Conservation (phyloP, 2,329 filamentous ascomycete species). For the Escovopsis sp. region DNA sequence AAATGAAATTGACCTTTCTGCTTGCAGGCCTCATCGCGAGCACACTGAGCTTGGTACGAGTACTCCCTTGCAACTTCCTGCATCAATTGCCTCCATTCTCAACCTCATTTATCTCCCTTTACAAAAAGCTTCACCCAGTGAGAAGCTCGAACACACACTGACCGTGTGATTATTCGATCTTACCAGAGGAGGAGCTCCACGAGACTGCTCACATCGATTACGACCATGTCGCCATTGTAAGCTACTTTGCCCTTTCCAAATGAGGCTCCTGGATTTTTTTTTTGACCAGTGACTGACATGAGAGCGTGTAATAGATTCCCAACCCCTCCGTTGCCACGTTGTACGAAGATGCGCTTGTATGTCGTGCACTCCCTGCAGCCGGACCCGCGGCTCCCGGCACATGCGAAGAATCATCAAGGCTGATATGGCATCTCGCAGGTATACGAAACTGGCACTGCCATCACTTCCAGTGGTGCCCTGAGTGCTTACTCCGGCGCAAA, state of each 20-base stretch:
- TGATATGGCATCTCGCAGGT: slow-evolving; percentile 15
- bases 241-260: slow-evolving; percentile 15
- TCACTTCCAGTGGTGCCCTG: slow-evolving; percentile 87
- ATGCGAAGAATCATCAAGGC: background rate
- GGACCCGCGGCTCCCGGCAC: background rate
- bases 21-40: slow-evolving; percentile 57
- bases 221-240: slow-evolving; percentile 91
- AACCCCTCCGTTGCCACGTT: slow-evolving; percentile 92
- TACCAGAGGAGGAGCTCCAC: slow-evolving; percentile 75
- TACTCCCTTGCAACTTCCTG: background rate
- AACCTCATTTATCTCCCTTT: slow-evolving; percentile 1
- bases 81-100: background rate
- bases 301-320: slow-evolving; percentile 38
- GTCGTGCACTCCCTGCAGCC: background rate
- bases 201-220: slow-evolving; percentile 99
- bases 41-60: slow-evolving; percentile 74
- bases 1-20: slow-evolving; percentile 7
- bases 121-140: background rate
- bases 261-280: background rate
- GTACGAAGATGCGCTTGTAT: slow-evolving; percentile 88
- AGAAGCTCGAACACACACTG: background rate
- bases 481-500: slow-evolving; percentile 97
- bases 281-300: background rate
- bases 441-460: slow-evolving; percentile 94
- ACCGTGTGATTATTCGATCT: background rate